Conservation (phyloP, 768 basidiomycete genomes). For the Podaxis sp. region DNA sequence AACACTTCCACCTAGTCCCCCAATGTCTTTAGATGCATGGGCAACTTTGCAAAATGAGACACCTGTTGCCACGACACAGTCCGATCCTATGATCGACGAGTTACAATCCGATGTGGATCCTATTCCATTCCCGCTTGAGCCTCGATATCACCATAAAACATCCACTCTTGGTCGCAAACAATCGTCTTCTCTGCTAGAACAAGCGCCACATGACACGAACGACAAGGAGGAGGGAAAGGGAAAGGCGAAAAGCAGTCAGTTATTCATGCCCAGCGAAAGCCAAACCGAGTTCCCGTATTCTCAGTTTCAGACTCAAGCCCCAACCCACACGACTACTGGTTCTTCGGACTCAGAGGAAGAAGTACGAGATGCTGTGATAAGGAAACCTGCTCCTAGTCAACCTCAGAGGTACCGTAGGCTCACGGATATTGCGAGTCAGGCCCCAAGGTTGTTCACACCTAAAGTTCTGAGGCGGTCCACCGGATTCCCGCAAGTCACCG, state of each 20-base stretch:
- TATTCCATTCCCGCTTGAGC: slow-evolving; percentile 5
- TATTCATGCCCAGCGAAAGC: slow-evolving; percentile 51
- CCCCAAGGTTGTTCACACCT: slow-evolving; percentile 28
- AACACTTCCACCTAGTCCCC: neutral
- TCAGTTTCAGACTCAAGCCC: slow-evolving; percentile 26
- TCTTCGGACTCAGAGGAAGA: slow-evolving; percentile 38
- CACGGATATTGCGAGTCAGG: slow-evolving; percentile 45
- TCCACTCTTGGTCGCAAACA: neutral
- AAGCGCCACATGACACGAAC: neutral
- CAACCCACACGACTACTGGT: slow-evolving; percentile 10
- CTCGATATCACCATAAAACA: slow-evolving; percentile 1
- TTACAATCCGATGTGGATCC: slow-evolving; percentile 21
- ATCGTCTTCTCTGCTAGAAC: neutral
- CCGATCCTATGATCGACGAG: slow-evolving; percentile 24
- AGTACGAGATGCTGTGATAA: slow-evolving; percentile 28
- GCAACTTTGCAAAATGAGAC: slow-evolving; percentile 12
- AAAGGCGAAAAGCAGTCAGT: slow-evolving; percentile 19
- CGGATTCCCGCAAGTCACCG: slow-evolving; percentile 23
- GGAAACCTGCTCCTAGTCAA: neutral
- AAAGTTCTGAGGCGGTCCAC: slow-evolving; percentile 7
- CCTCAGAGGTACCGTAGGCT: slow-evolving; percentile 33
- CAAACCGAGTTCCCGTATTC: slow-evolving; percentile 54
- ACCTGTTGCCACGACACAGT: slow-evolving; percentile 3
- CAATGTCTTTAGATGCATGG: slow-evolving; percentile 12
- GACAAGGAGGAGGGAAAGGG: neutral